Conservation (phyloP, 2,329 filamentous ascomycete genomes). For the Biscogniauxia marginata region DNA sequence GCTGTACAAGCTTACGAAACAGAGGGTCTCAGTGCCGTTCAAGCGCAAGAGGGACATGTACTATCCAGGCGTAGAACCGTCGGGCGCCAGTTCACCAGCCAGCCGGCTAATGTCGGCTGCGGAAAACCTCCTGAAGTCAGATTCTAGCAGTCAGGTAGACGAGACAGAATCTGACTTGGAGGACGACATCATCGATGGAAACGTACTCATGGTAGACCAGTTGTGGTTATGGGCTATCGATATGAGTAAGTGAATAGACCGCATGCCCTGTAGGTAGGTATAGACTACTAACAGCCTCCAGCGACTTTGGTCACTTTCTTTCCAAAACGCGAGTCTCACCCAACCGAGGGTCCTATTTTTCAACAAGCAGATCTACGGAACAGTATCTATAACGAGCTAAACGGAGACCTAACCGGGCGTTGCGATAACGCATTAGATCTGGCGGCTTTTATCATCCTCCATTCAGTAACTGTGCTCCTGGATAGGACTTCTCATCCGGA, state of each 20-base stretch:
- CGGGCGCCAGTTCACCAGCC: constrained; percentile 18
- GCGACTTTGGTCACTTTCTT: constrained; percentile 56
- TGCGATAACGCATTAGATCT: constrained; percentile 63
- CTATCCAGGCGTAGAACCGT: constrained; percentile 9
- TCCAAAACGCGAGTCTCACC: constrained; percentile 52
- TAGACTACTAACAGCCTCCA: constrained; percentile 18
- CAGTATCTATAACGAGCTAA: constrained; percentile 65
- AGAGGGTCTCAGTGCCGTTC: constrained; percentile 31
- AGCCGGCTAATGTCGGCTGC: constrained; percentile 20
- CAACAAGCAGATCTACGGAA: constrained; percentile 62
- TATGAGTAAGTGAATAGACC: constrained; percentile 40
- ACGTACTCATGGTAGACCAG: constrained; percentile 66
- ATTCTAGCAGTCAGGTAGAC: constrained; percentile 6
- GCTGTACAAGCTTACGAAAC: constrained; percentile 63
- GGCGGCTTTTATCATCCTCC: constrained; percentile 59
- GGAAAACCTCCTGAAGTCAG: constrained; percentile 18
- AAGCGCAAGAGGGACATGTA: constrained; percentile 28
- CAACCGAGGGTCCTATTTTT: constrained; percentile 54
- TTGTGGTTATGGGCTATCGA: constrained; percentile 62
- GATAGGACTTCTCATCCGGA: constrained; percentile 60
- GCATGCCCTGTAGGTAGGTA: not conserved
- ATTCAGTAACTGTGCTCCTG: constrained; percentile 61
- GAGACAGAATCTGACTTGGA: constrained; percentile 37
- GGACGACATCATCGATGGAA: constrained; percentile 47
- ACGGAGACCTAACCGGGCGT: constrained; percentile 60